phyloP scores from a whole-genome alignment of 108 stramenopile species.

The Nitzschia putrida region DNA sequence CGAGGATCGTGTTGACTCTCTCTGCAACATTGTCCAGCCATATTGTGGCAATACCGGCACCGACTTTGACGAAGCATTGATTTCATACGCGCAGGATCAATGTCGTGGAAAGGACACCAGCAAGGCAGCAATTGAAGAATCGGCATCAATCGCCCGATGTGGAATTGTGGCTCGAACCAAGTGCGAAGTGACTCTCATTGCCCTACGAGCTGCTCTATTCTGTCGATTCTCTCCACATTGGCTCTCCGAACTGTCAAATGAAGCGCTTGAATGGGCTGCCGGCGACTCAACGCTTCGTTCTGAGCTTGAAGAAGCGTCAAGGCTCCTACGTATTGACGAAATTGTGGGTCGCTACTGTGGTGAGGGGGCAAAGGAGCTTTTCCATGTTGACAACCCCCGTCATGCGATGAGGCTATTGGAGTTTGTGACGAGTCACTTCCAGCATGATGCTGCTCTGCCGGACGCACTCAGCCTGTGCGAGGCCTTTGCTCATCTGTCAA shows the following conservation, averaged over 20 bases:
- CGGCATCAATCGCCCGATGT: constrained; percentile 61
- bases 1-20: constrained; percentile 12
- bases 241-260: constrained; percentile 56
- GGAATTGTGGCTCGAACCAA: constrained; percentile 50
- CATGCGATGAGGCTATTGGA: constrained; percentile 68
- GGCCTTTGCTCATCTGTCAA: constrained; percentile 73
- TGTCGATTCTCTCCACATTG: constrained; percentile 62
- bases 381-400: constrained; percentile 74
- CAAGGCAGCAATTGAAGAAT: constrained; percentile 36
- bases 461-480: constrained; percentile 71
- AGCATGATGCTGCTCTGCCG: constrained; percentile 42
- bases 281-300: constrained; percentile 61
- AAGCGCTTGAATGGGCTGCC: constrained; percentile 69
- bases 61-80: constrained; percentile 60
- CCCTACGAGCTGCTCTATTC: constrained; percentile 70
- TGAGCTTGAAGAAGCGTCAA: constrained; percentile 76
- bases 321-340: constrained; percentile 68
- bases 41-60: constrained; percentile 54
- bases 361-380: constrained; percentile 72
- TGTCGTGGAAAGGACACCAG: constrained; percentile 61
- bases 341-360: constrained; percentile 83
- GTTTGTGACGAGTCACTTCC: constrained; percentile 63
- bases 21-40: constrained; percentile 39
- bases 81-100: constrained; percentile 50
- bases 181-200: constrained; percentile 63